Conservation (phyloP, 257 asterid species). For the Henckelia pumila region DNA sequence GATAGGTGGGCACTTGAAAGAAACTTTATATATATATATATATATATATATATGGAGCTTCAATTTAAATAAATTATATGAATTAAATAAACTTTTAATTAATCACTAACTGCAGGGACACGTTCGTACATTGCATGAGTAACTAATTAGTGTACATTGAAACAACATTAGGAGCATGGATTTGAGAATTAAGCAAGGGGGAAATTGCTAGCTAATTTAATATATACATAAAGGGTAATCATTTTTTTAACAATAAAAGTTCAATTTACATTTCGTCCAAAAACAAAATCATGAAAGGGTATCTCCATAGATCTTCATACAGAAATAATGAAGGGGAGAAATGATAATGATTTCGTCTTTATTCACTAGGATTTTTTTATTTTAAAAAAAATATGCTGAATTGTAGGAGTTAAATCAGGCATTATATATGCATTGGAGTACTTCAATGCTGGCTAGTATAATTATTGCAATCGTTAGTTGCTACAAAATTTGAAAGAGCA, state of each 20-base stretch:
- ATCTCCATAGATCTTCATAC: conserved; percentile 46
- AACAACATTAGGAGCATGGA: background rate
- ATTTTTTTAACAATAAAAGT: conserved; percentile 44
- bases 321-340: conserved; percentile 18
- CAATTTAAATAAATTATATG: too few species aligned
- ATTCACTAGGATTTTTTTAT: conserved; percentile 18
- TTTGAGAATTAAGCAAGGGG: conserved; percentile 24
- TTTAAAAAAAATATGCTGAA: background rate
- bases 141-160: too few species aligned
- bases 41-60: too few species aligned
- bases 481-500: conserved; percentile 18
- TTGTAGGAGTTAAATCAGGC: background rate
- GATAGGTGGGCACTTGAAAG: too few species aligned
- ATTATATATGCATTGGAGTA: conserved; percentile 3
- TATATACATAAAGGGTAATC: conserved; percentile 33
- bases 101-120: too few species aligned
- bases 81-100: too few species aligned
- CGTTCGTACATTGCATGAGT: too few species aligned
- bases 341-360: conserved; percentile 22
- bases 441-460: conserved; percentile 6
- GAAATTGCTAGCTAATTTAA: background rate
- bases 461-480: background rate
- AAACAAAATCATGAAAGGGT: conserved; percentile 51
- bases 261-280: conserved; percentile 31
- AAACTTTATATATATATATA: too few species aligned